Percentiles rank a stretch among this genome's conserved stretches.
These are phyloP conservation scores for Pyrenopolyporus hunteri DNA, from an alignment of 495 filamentous ascomycete genomes.

Conservation along the genomic window DNA sequence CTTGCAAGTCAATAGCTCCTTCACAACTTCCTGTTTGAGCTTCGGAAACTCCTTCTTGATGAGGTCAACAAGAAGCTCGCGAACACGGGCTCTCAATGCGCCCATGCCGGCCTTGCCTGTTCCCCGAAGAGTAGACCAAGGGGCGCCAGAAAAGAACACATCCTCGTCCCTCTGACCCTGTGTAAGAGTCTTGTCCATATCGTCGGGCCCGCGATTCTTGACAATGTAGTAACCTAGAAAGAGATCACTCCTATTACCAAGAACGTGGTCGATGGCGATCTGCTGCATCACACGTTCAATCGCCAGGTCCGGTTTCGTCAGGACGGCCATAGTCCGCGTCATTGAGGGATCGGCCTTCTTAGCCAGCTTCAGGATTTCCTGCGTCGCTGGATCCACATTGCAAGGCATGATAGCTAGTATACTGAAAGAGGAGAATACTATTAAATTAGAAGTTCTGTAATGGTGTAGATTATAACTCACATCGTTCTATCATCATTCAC, in stretches of 20 bases:
- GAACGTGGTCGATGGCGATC: constrained; percentile 54
- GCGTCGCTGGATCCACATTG: constrained; percentile 64
- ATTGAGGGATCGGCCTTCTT: constrained; percentile 54
- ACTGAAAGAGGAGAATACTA: constrained; percentile 28
- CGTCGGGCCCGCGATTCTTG: constrained; percentile 57
- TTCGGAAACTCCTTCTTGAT: constrained; percentile 60
- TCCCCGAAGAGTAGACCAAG: constrained; percentile 53
- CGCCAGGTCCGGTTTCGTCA: constrained; percentile 65
- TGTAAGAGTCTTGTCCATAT: constrained; percentile 35
- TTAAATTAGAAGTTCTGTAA: constrained; percentile 2
- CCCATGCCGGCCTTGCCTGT: constrained; percentile 57
- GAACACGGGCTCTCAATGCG: constrained; percentile 53
- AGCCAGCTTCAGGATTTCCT: constrained; percentile 63
- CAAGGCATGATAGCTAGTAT: constrained; percentile 64
- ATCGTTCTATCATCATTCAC: constrained; percentile 40
- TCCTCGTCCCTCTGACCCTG: constrained; percentile 45
- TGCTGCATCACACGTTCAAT: constrained; percentile 57
- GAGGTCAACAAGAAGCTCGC: constrained; percentile 51
- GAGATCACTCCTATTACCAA: constrained; percentile 46
- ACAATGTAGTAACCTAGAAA: constrained; percentile 62
- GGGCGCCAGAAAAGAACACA: constrained; percentile 44
- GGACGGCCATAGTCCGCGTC: constrained; percentile 59
- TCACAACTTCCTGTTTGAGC: constrained; percentile 54
- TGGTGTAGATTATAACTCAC: constrained; percentile 14
- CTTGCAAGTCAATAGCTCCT: constrained; percentile 45